Evolutionary conservation across 202 grass and related monocot species (phyloP).

Genomic region (Musa balbisiana): DNA sequence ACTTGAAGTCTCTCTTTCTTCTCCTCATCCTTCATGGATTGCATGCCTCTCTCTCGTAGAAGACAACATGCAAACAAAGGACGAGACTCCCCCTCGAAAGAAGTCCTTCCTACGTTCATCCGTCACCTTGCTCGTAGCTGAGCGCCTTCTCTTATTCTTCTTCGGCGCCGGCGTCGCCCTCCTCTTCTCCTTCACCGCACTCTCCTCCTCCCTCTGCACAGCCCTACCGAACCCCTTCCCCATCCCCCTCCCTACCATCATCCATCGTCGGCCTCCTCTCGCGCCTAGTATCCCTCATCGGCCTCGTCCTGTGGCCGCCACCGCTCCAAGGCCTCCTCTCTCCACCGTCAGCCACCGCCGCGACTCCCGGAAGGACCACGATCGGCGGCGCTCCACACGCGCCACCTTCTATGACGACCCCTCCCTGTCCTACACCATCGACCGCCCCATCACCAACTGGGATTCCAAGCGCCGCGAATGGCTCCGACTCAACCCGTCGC

Average conservation of each 20-base stretch:
- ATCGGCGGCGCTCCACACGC: no score
- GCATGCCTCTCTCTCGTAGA: no score
- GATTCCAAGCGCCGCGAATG: constrained; percentile 56
- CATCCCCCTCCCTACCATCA: background rate
- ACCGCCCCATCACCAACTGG: constrained; percentile 47
- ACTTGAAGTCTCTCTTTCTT: no score
- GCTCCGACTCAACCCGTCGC: constrained; percentile 39
- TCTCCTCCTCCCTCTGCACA: background rate
- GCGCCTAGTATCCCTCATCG: background rate
- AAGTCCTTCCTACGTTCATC: no score
- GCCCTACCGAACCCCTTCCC: background rate
- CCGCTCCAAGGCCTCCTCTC: no score
- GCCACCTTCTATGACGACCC: constrained; percentile 73
- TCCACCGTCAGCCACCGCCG: background rate
- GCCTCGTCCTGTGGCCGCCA: background rate
- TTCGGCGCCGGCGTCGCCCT: background rate
- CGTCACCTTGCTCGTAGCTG: background rate
- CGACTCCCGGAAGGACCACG: background rate
- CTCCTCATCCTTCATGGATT: no score
- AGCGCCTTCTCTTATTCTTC: background rate
- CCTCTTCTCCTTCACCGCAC: background rate
- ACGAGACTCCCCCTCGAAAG: no score
- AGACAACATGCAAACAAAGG: no score
- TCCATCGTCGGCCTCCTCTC: background rate
- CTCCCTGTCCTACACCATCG: constrained; percentile 51